Base-by-base conservation (phyloP, 2,329 filamentous ascomycete species). In the Stagonosporopsis rhizophila region DNA sequence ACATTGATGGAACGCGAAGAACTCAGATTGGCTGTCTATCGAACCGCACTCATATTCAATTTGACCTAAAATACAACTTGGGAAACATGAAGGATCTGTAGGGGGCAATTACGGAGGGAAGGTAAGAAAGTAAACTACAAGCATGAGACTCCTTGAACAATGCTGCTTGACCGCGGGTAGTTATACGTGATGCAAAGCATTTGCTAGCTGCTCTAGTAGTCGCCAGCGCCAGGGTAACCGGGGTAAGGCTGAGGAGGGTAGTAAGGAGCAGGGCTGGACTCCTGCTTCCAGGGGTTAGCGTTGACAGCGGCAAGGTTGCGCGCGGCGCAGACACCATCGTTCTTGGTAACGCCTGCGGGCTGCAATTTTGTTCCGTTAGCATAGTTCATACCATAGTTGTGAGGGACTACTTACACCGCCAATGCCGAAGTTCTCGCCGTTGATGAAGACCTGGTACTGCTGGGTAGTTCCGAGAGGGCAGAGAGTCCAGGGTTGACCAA, bases 391-490 rank as follows among this genome's bases (percentile, higher is more conserved):
- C 8, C 23, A 6, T 20, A 7, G 17, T 14, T 1, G 8, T 41
- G 47, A 8, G 44, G 38, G 22, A 17, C n/a, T 17, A 58, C 49
- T 45, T 52, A 59, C 57, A 20, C 57, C 57, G 25, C 42, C 50
- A n/a, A 51, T 44, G 5, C 63, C 56, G 32, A 66, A 70, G 52
- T 71, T 71, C 14, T 47, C 48, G 42, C 55, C 51, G 60, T 65
- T 66, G 60, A 71, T 61, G 56, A 65, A 72, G 22, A 73, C 59
- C 49, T 71, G 61, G 61, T 61, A 72, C 39, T 71, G 62, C 20
- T 65, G 63, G 17, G 67, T 70, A 27, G 38, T 42, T 9, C 64
- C 60, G 20, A 64, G 42, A 17, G 60, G 60, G 57, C 68, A 72
- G 20, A 72, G 52, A 20, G 41, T 48, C 58, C 59, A 71, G 2